These are phyloP conservation scores for Setomelanomma holmii DNA, from an alignment of 2,329 filamentous ascomycete genomes.

Conservation along the genomic window DNA sequence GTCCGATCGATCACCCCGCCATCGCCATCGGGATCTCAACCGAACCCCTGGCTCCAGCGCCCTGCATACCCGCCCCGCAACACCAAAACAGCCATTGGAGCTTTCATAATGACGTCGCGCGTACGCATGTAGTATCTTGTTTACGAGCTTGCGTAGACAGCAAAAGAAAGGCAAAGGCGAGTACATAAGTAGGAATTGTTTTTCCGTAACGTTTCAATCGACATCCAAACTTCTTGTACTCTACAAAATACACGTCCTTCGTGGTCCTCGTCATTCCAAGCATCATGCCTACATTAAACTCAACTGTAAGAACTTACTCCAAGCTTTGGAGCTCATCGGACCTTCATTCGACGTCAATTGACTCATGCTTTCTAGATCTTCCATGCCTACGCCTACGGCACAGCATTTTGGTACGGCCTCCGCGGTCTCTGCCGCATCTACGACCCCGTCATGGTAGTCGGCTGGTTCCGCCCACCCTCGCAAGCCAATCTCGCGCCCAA, in stretches of 20 bases:
- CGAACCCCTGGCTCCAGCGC: slow-evolving; percentile 1
- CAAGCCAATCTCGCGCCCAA: slow-evolving; percentile 28
- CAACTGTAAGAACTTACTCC: slow-evolving; percentile 11
- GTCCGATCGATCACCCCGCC: neutral
- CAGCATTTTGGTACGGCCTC: slow-evolving; percentile 35
- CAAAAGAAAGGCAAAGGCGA: neutral
- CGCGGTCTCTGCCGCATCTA: slow-evolving; percentile 33
- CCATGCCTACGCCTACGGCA: slow-evolving; percentile 33
- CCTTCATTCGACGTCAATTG: neutral
- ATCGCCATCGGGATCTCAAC: slow-evolving; percentile 3
- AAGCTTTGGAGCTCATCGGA: neutral
- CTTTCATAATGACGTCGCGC: slow-evolving; percentile 27
- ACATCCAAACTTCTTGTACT: neutral
- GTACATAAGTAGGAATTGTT: neutral
- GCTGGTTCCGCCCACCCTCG: slow-evolving; percentile 34
- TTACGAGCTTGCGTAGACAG: neutral
- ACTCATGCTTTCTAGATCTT: no score
- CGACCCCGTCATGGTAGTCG: slow-evolving; percentile 33
- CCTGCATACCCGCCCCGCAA: slow-evolving; percentile 10
- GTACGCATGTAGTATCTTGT: slow-evolving; percentile 1
- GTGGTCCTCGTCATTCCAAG: neutral
- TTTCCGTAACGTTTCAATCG: neutral
- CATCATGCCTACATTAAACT: slow-evolving; percentile 21
- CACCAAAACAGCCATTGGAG: slow-evolving; percentile 18
- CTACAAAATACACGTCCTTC: neutral